phyloP scores from a whole-genome alignment of 768 basidiomycete species.

The Pleurotus cornucopiae region DNA sequence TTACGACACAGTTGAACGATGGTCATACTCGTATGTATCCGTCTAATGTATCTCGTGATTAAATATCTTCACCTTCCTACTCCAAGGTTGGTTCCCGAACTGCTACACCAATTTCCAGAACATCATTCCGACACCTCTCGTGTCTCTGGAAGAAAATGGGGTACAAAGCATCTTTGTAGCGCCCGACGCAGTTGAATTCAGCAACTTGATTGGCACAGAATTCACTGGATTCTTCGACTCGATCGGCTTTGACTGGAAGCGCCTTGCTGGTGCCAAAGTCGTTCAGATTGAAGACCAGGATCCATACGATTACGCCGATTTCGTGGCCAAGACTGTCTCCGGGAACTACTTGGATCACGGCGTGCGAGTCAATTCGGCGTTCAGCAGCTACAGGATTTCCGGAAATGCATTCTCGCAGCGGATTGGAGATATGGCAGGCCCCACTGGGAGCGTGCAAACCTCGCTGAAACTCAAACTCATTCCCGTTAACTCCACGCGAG shows the following conservation, averaged over 20 bases:
- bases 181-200: conserved; percentile 50
- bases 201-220: conserved; percentile 38
- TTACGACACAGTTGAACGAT: conserved; percentile 55
- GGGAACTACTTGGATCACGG: conserved; percentile 64
- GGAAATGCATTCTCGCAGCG: conserved; percentile 50
- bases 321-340: conserved; percentile 52
- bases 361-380: conserved; percentile 58
- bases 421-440: conserved; percentile 53
- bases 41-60: not conserved
- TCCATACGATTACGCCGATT: conserved; percentile 52
- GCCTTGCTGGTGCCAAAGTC: conserved; percentile 57
- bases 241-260: conserved; percentile 52
- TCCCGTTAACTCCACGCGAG: conserved; percentile 37
- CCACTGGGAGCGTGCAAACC: conserved; percentile 39
- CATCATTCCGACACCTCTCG: conserved; percentile 52
- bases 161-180: conserved; percentile 45
- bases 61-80: not conserved
- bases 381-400: conserved; percentile 52
- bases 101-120: conserved; percentile 55
- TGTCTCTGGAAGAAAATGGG: conserved; percentile 46
- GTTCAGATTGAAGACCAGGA: conserved; percentile 49
- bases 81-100: conserved; percentile 48
- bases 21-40: conserved; percentile 53
- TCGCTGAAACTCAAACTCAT: conserved; percentile 46
- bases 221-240: conserved; percentile 44